These are phyloP conservation scores for Ceratocystis lukuohia DNA, from an alignment of 2,329 filamentous ascomycete genomes.

Conservation along the genomic window DNA sequence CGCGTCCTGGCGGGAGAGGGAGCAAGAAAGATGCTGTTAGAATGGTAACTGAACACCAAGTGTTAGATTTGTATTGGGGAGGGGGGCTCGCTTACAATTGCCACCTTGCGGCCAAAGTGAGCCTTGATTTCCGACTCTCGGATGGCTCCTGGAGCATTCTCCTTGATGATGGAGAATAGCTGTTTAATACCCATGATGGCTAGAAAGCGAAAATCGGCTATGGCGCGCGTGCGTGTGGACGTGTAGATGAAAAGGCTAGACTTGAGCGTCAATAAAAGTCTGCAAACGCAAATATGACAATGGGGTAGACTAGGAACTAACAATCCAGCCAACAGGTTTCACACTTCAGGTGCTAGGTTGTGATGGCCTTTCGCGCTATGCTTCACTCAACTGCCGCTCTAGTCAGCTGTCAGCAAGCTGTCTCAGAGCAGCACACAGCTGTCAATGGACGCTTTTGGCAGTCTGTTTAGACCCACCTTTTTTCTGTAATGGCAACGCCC, in stretches of 20 bases:
- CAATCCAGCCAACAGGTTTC: no score
- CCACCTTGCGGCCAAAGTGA: slow-evolving; percentile 95
- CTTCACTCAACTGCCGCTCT: not conserved
- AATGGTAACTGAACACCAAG: no score
- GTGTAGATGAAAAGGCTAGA: not conserved
- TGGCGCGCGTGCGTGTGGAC: not conserved
- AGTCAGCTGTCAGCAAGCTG: not conserved
- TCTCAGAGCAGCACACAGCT: no score
- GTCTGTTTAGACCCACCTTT: not conserved
- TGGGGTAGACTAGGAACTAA: not conserved
- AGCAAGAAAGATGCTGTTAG: not conserved
- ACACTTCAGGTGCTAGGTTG: no score
- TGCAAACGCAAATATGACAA: not conserved
- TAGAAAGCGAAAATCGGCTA: no score
- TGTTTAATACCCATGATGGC: slow-evolving; percentile 53
- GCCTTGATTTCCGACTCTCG: slow-evolving; percentile 98
- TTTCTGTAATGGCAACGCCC: not conserved
- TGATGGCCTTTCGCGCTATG: no score
- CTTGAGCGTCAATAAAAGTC: no score
- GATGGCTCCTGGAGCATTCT: slow-evolving; percentile 88
- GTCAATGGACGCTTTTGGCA: not conserved
- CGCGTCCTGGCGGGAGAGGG: slow-evolving; percentile 39
- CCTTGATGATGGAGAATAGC: slow-evolving; percentile 69
- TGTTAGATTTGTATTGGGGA: no score
- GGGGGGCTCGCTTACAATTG: slow-evolving; percentile 56